Evolutionary conservation across 2,329 filamentous ascomycete species (phyloP).

Genomic region (Verticillium nubilum): DNA sequence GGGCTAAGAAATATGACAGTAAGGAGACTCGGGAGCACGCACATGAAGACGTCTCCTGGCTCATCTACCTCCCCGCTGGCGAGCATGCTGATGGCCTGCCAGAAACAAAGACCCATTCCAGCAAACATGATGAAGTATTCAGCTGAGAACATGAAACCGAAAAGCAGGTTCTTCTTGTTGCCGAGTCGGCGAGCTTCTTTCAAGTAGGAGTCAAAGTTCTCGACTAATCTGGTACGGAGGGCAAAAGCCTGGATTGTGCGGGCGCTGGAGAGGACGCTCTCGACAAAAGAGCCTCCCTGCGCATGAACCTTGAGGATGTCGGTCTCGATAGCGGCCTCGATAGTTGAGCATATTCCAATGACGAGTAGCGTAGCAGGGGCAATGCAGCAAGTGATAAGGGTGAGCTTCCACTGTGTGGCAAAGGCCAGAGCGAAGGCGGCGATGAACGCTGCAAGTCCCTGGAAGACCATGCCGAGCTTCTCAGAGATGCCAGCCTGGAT

Average conservation of each 20-base stretch:
- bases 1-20: conserved; percentile 19
- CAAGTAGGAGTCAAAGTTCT: conserved; percentile 6
- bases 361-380: conserved; percentile 17
- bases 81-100: conserved; percentile 30
- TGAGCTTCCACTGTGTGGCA: conserved; percentile 31
- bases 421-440: conserved; percentile 29
- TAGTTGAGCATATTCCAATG: conserved; percentile 13
- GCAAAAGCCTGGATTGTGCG: conserved; percentile 12
- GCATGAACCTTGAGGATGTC: conserved; percentile 18
- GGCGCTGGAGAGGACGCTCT: conserved; percentile 15
- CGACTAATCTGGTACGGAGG: conserved; percentile 7
- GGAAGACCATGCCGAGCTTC: conserved; percentile 26
- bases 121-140: conserved; percentile 31
- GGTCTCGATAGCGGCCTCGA: conserved; percentile 17
- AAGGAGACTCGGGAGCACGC: neutral
- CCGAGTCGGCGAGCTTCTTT: conserved; percentile 16
- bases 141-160: conserved; percentile 23
- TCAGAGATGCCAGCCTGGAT: conserved; percentile 29
- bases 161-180: conserved; percentile 23
- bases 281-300: conserved; percentile 18
- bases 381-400: conserved; percentile 36
- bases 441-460: conserved; percentile 25
- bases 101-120: conserved; percentile 14
- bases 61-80: conserved; percentile 12
- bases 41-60: conserved; percentile 12